Evolutionary conservation across 2,329 filamentous ascomycete species (phyloP).

Genomic region (Aspergillus sojae): DNA sequence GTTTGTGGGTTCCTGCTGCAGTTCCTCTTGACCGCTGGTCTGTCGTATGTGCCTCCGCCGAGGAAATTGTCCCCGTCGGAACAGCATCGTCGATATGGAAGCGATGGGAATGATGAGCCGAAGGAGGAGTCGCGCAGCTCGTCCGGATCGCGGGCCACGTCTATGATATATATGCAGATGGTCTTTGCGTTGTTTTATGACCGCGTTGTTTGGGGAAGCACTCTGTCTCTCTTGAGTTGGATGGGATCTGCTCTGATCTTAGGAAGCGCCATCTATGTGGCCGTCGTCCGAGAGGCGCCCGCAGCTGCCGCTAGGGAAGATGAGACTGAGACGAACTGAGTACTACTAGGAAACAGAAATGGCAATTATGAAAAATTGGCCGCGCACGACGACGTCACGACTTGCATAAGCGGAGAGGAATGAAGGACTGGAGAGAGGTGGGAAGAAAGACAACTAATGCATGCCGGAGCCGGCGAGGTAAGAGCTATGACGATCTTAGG

Average conservation of each 20-base stretch:
- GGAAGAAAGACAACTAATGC: not conserved
- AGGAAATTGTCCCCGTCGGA: constrained; percentile 1
- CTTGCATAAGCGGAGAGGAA: constrained; percentile 2
- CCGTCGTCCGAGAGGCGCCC: constrained; percentile 52
- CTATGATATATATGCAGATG: constrained; percentile 72
- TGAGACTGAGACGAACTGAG: not conserved
- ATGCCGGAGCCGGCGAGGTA: constrained; percentile 10
- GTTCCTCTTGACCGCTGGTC: constrained; percentile 77
- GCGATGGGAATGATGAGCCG: not conserved
- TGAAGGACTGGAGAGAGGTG: constrained; percentile 4
- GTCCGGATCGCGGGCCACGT: constrained; percentile 56
- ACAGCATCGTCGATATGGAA: constrained; percentile 11
- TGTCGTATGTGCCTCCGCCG: constrained; percentile 69
- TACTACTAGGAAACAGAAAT: not conserved
- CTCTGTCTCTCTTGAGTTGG: constrained; percentile 60
- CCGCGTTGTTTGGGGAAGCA: constrained; percentile 64
- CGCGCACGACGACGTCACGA: constrained; percentile 8
- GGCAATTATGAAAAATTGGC: not conserved
- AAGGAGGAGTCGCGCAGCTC: constrained; percentile 11
- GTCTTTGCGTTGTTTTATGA: constrained; percentile 68
- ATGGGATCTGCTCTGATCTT: constrained; percentile 66
- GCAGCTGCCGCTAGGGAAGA: not conserved
- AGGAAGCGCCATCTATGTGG: constrained; percentile 67
- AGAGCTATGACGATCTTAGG: constrained; percentile 15
- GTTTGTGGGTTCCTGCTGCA: constrained; percentile 80